These are phyloP conservation scores for Cymbidium sinense DNA, from an alignment of 106 monocot species.

Conservation along the genomic window DNA sequence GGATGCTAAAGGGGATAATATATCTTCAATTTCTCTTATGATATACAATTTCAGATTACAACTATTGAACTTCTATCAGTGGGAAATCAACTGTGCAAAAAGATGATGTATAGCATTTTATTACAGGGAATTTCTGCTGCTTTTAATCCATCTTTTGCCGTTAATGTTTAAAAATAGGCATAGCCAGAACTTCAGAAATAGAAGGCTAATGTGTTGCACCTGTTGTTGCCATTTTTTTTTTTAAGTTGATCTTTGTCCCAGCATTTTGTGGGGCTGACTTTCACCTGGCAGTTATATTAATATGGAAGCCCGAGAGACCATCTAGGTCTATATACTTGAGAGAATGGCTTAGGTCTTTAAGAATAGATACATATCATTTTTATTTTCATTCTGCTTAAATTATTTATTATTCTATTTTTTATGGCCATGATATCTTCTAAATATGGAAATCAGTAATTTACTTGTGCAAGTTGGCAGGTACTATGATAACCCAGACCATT, in stretches of 20 bases:
- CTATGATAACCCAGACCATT: constrained; percentile 75
- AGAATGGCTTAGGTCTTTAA: neutral
- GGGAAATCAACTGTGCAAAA: neutral
- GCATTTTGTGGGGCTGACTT: neutral
- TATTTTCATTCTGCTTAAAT: neutral
- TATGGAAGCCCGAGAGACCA: neutral
- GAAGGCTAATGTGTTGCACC: neutral
- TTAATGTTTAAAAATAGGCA: neutral
- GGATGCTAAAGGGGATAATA: neutral
- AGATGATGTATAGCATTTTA: neutral
- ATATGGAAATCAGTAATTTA: constrained; percentile 7
- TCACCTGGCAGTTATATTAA: neutral
- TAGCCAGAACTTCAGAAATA: neutral
- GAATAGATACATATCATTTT: neutral
- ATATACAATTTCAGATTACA: neutral
- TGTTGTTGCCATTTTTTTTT: neutral
- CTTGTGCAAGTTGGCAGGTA: constrained; percentile 55
- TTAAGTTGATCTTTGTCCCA: neutral
- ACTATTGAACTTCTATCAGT: neutral
- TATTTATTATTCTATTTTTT: neutral
- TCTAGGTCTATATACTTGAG: neutral
- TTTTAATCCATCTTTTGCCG: neutral
- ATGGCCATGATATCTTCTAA: neutral
- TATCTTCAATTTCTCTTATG: neutral
- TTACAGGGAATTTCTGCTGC: neutral